Evolutionary conservation across 2,329 filamentous ascomycete species (phyloP), one percentile per base, ranked within the genome.

Genomic region (Penicillium sp.): DNA sequence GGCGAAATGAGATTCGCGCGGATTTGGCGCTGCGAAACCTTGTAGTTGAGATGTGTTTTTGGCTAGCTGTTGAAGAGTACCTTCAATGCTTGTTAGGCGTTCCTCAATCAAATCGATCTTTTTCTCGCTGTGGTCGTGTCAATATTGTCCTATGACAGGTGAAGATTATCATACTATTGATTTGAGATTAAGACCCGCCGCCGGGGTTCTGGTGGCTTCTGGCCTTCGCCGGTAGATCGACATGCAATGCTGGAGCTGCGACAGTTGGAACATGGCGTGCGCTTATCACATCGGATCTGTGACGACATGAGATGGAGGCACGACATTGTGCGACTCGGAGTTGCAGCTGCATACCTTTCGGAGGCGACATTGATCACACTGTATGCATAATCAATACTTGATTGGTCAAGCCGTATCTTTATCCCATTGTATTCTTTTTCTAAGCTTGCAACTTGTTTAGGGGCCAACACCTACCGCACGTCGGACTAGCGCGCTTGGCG

Each of bases 51-150:
- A 57, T 37, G 57, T 42, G 6, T 48, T 50, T 23, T 15, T 46
- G 6, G 61, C 61, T 15, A 72, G 46, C 42, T 69, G 65, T 35
- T 41, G 58, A 16, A 68, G 63, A 60, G 64, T 66, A 65, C 47
- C 64, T 58, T 82, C 79, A 39, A 82, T 80, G n/a, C 72, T 71
- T 7, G 72, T 71, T 9, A 82, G 67, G 16, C 79, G 75, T 31
- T 78, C 74, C 60, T 81, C 79, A 48, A 82, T 81, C 13, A 76
- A 63, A 56, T 82, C 79, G 46, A 82, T 80, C 64, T 82, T 81
- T 61, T 72, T 77, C 63, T 82, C 80, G 66, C 78, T 81, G 44
- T 16, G 29, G 1, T 23, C 5, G 23, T 29, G 49, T 59, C 29
- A 63, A 42, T 47, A 18, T 9, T 25, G 16, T 12, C 23, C 16